Evolutionary conservation across 108 stramenopile genomes (phyloP).

Genomic region (Chaetoceros tenuissimus): DNA sequence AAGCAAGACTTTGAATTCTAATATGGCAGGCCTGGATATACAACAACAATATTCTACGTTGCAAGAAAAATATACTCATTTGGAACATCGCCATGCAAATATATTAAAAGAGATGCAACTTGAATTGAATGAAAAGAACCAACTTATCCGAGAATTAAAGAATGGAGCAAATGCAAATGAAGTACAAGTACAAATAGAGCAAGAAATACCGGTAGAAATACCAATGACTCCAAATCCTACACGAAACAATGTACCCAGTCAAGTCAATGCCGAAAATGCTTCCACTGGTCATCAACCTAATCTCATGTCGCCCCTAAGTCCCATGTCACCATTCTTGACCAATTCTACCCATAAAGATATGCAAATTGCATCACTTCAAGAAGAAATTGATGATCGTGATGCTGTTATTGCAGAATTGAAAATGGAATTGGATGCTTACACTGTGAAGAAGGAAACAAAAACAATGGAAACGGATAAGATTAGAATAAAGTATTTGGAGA

Average conservation of each 20-base stretch:
- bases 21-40: neutral
- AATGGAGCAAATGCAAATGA: no score
- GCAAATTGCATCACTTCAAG: neutral
- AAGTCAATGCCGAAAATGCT: neutral
- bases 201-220: neutral
- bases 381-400: neutral
- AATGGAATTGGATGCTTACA: neutral
- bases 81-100: neutral
- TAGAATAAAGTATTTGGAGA: neutral
- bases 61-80: neutral
- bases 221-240: no score
- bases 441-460: neutral
- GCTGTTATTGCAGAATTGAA: neutral
- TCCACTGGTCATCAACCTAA: no score
- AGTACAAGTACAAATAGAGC: no score
- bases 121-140: neutral
- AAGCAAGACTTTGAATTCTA: neutral
- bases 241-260: no score
- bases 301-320: no score
- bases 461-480: neutral
- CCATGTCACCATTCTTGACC: neutral
- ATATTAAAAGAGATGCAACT: neutral
- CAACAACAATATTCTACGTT: neutral
- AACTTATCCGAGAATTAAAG: neutral
- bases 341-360: neutral